These are phyloP conservation scores for Cordia subcordata DNA, from an alignment of 257 asterid genomes.

Conservation along the genomic window DNA sequence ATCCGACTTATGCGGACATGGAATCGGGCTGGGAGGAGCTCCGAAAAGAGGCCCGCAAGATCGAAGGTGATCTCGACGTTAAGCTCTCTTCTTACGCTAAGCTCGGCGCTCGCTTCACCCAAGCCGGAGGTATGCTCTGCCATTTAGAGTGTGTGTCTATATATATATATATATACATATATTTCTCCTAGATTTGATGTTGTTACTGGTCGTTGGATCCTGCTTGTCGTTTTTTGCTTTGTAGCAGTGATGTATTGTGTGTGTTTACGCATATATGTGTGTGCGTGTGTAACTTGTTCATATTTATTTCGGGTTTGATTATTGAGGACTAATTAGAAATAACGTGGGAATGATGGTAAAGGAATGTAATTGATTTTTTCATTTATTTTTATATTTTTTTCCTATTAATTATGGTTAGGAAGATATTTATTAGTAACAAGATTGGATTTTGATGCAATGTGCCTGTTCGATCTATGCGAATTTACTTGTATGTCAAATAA, in stretches of 20 bases:
- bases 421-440: too few species aligned
- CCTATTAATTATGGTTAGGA: too few species aligned
- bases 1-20: slow-evolving; percentile 7
- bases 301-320: too few species aligned
- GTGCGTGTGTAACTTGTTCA: too few species aligned
- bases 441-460: too few species aligned
- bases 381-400: too few species aligned
- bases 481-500: too few species aligned
- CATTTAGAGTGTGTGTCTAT: background rate
- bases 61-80: slow-evolving; percentile 98
- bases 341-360: too few species aligned
- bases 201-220: background rate
- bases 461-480: too few species aligned
- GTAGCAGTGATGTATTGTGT: background rate
- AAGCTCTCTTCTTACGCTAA: slow-evolving; percentile 96
- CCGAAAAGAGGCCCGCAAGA: slow-evolving; percentile 87
- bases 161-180: background rate
- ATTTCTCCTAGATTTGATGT: slow-evolving; percentile 2
- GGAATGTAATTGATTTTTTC: too few species aligned
- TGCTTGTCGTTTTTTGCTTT: too few species aligned
- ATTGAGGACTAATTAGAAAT: too few species aligned
- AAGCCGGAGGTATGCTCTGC: slow-evolving; percentile 42
- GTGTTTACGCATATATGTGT: background rate
- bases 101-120: slow-evolving; percentile 87
- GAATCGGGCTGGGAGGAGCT: slow-evolving; percentile 99